Evolutionary conservation across 352 stramenopile species (phyloP).

Genomic region (Paralagenidium karlingii): DNA sequence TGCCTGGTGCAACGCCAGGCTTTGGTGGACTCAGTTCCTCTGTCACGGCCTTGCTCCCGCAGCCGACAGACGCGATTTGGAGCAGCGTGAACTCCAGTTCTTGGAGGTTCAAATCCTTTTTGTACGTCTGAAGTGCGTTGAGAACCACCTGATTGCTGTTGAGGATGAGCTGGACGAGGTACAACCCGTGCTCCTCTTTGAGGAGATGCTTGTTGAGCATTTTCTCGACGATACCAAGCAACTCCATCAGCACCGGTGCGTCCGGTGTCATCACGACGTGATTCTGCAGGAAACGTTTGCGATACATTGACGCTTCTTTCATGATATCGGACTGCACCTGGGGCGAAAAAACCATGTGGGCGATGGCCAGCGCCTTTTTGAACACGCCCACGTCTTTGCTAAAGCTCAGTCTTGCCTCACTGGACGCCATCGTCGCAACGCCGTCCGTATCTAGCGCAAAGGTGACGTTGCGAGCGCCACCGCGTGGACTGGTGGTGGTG

Average conservation of each 20-base stretch:
- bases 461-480: too few relatives aligned
- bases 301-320: constrained; percentile 15
- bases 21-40: neutral
- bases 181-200: constrained; percentile 30
- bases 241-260: constrained; percentile 14
- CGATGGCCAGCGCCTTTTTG: constrained; percentile 40
- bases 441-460: too few relatives aligned
- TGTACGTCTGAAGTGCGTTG: constrained; percentile 40
- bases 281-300: constrained; percentile 2
- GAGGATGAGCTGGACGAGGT: constrained; percentile 34
- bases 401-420: constrained; percentile 7
- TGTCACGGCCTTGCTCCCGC: too few relatives aligned
- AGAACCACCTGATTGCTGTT: constrained; percentile 30
- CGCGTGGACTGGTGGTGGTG: neutral
- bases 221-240: constrained; percentile 29
- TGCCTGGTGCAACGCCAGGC: constrained; percentile 2
- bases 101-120: constrained; percentile 18
- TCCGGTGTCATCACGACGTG: neutral
- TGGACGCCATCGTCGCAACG: neutral
- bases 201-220: constrained; percentile 48
- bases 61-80: constrained; percentile 24
- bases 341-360: constrained; percentile 31
- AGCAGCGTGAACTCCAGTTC: constrained; percentile 42
- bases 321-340: constrained; percentile 39
- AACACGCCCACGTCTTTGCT: constrained; percentile 32